Evolutionary conservation across 805 yeast genomes (phyloP), one percentile per base, ranked within the genome.

Genomic region (Pachysolen tannophilus): DNA sequence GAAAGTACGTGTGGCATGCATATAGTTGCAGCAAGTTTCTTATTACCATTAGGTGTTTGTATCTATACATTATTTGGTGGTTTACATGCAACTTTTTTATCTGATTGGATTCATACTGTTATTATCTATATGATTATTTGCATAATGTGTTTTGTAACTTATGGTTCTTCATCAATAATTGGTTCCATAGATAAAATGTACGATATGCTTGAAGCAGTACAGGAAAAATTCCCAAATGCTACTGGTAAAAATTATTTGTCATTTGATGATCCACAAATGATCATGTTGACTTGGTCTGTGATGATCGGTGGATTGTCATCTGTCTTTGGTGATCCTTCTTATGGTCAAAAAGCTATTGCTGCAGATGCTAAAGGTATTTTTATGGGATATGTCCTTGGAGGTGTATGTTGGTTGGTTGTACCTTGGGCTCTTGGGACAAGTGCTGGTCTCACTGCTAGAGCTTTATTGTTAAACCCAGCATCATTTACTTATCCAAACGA

Each of bases 281-380:
- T 31, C 95, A 94, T 45, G 82, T 87, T 33, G 88, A 88, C 67
- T 77, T 85, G 46, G 90, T 86, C 27, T 84, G 87, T 56, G 87
- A 81, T 57, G 65, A 86, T 43, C 86, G 95, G 95, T 45, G 85
- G 85, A 58, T 85, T 84, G 49, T 94, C 94, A 37, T 82, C 94
- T 18, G 94, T 84, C 13, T 85, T 82, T 54, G 60, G 85, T 48
- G 95, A 85, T 55, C 80, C 81, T 46, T 92, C 94, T 19, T 86
- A 85, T 60, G 83, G 87, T 78, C 81, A 82, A 60, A 85, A 85
- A 60, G 94, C 94, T 9, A 82, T 86, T 53, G 85, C 94, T 20
- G 78, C 90, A 6, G 70, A 80, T 41, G 92, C 95, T 15, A 82
- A 76, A 8, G 78, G 92, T 30, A 85, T 94, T 20, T 62, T 86